phyloP scores from a whole-genome alignment of 2,329 filamentous ascomycete genomes.

The Fusarium buharicum region DNA sequence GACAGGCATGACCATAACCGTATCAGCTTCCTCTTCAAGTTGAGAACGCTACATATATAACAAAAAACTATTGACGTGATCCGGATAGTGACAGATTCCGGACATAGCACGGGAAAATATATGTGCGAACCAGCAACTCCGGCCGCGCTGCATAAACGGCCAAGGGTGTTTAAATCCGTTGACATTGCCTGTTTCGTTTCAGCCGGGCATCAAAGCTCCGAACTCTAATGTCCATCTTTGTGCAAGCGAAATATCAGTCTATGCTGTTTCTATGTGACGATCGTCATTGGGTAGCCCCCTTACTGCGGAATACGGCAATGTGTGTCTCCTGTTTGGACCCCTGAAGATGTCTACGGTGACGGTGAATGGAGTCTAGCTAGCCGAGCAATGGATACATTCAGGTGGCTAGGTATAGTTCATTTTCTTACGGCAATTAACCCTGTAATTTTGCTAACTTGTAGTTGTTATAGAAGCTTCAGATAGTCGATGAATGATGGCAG shows the following conservation, averaged over 20 bases:
- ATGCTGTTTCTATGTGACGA: conserved; percentile 10
- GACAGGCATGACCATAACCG: no score
- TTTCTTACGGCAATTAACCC: not conserved
- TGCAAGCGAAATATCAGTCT: conserved; percentile 12
- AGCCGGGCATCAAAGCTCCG: conserved; percentile 9
- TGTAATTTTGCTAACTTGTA: not conserved
- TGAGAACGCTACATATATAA: no score
- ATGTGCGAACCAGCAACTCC: not conserved
- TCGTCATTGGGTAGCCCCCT: conserved; percentile 24
- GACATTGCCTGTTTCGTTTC: conserved; percentile 35
- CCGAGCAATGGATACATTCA: not conserved
- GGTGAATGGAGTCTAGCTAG: not conserved
- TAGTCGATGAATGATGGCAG: not conserved
- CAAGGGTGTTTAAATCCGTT: conserved; percentile 10
- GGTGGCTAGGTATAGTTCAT: not conserved
- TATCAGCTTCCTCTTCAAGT: no score
- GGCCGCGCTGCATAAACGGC: conserved; percentile 20
- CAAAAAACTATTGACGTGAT: not conserved
- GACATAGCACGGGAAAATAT: conserved; percentile 30
- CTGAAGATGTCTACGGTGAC: conserved; percentile 10
- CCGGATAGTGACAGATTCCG: conserved; percentile 20
- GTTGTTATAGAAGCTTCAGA: not conserved
- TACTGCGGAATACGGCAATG: not conserved
- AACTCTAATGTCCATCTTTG: not conserved
- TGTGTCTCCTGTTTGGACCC: conserved; percentile 9